These are phyloP conservation scores for Pyrenophora teres DNA, from an alignment of 2,329 filamentous ascomycete species.

Conservation along the genomic window DNA sequence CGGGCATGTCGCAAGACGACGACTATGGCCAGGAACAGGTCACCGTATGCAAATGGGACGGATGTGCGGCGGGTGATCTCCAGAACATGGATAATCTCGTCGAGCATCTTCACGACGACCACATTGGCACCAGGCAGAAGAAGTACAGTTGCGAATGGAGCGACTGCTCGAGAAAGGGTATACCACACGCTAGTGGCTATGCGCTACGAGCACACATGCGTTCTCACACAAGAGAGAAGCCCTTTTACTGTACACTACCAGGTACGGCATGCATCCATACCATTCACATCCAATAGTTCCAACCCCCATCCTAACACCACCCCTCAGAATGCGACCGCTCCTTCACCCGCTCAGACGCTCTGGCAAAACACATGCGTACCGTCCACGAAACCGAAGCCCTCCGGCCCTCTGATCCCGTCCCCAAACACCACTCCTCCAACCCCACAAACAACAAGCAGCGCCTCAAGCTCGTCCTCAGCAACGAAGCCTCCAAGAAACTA, in stretches of 20 bases:
- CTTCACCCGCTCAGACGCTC: conserved; percentile 92
- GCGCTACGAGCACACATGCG: conserved; percentile 96
- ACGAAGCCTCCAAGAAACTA: conserved; percentile 33
- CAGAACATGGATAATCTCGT: conserved; percentile 59
- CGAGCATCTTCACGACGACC: conserved; percentile 73
- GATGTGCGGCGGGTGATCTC: conserved; percentile 54
- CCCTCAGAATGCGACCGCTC: conserved; percentile 88
- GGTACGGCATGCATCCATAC: conserved; percentile 61
- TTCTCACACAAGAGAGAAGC: conserved; percentile 96
- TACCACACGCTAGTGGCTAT: conserved; percentile 93
- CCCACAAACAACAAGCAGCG: conserved; percentile 54
- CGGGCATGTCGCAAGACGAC: conserved; percentile 49
- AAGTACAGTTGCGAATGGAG: conserved; percentile 99
- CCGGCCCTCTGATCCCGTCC: conserved; percentile 73
- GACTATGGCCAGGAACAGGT: conserved; percentile 52
- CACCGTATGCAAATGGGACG: conserved; percentile 57
- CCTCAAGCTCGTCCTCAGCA: conserved; percentile 51
- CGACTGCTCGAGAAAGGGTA: conserved; percentile 84
- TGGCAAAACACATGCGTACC: conserved; percentile 98
- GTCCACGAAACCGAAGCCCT: conserved; percentile 96
- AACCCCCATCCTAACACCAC: neutral
- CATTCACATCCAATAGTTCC: neutral
- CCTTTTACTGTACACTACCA: conserved; percentile 93
- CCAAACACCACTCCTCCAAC: conserved; percentile 62
- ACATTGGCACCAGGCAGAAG: conserved; percentile 91